Percentiles rank a stretch among this genome's conserved stretches.
Conservation (phyloP, 2,329 filamentous ascomycete species). For the Talaromyces pinophilus region DNA sequence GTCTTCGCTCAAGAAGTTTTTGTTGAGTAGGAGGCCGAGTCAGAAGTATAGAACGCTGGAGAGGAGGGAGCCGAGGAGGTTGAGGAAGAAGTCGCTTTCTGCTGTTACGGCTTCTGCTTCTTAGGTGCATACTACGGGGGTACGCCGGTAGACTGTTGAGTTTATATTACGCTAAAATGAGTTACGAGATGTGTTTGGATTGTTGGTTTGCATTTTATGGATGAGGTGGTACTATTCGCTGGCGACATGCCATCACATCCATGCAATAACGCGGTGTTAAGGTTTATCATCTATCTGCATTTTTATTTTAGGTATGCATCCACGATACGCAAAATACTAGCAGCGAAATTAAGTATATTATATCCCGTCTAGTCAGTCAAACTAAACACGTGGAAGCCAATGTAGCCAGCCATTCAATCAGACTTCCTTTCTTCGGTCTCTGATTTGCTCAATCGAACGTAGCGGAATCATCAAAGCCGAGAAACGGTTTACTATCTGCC, state of each 20-base stretch:
- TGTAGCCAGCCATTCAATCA: slow-evolving; percentile 7
- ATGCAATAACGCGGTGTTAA: neutral
- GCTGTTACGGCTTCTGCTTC: neutral
- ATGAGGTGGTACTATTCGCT: slow-evolving; percentile 2
- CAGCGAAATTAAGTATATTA: slow-evolving; percentile 10
- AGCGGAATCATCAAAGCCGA: slow-evolving; percentile 23
- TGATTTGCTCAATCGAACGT: slow-evolving; percentile 19
- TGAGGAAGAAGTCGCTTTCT: slow-evolving; percentile 31
- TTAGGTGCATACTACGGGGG: neutral
- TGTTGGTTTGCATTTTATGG: slow-evolving; percentile 1
- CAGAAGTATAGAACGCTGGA: slow-evolving; percentile 36
- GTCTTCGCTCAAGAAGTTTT: slow-evolving; percentile 32
- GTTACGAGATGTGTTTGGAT: neutral
- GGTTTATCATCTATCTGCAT: neutral
- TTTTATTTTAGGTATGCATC: neutral
- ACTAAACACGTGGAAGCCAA: neutral
- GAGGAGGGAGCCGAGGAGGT: slow-evolving; percentile 33
- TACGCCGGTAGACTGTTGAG: neutral
- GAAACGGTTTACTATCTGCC: slow-evolving; percentile 31
- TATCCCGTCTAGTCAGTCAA: slow-evolving; percentile 5
- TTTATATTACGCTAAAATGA: neutral
- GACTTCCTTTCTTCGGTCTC: neutral
- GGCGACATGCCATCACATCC: neutral
- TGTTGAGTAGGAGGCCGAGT: slow-evolving; percentile 32
- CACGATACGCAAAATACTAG: neutral